Base-by-base conservation (phyloP, 805 yeast species). In the Hermanozyma aechmeae region DNA sequence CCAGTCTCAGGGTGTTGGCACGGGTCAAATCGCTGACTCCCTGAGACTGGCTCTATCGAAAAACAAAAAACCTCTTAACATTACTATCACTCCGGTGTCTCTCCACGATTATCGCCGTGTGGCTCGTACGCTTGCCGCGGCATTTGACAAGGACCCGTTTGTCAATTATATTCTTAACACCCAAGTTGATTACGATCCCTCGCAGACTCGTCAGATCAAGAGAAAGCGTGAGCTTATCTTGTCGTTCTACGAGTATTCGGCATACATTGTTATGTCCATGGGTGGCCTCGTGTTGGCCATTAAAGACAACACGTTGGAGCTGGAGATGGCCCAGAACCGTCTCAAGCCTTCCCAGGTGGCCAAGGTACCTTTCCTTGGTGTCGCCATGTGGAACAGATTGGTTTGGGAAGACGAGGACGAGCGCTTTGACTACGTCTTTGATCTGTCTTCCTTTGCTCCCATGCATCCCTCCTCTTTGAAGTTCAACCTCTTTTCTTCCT, bases 121-220 rank as follows among this genome's bases (percentile, higher is more conserved):
- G 16, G 77, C 78, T 15, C 58, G 58, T 33, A 71, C 77, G 6
- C 54, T 73, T 30, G 61, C 62, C 30, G 51, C 68, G 30, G 71
- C 76, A 4, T 73, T 73, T 43, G 66, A 62, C 38, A 65, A 68
- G 29, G 79, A 73, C 46, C 64, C 71, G 17, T 71, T 71, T 40
- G 64, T 69, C 33, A 59, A 61, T 37, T 73, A 71, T 38, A 54
- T 59, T 22, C 58, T 67, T 34, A 71, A 65, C 30, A 58, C 66
- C 7, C 32, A 28, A 22, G 27, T 31, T 20, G 36, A 31, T 21
- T 32, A 34, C 23, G 27, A 32, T 4, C 25, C 42, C 15, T 32
- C 30, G 21, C 36, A 45, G 31, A 31, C 32, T 15, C 37, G 42
- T 9, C 34, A 24, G 25, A 33, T 35, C 24, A 69, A 53, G 34